phyloP scores from a whole-genome alignment of 352 stramenopile species.

The Phytophthora pini region DNA sequence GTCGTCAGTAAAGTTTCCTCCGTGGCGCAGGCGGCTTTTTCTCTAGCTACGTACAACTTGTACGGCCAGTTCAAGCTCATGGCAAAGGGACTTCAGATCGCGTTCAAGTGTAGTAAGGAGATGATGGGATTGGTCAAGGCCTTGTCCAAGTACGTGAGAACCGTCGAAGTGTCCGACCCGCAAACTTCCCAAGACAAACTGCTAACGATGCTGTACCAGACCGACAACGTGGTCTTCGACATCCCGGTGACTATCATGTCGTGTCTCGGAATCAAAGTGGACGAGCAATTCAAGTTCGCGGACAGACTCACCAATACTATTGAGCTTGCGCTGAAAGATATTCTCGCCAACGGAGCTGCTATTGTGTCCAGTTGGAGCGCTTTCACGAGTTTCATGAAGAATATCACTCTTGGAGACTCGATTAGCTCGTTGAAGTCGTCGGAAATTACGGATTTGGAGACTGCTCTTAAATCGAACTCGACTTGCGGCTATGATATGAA shows the following conservation, averaged over 20 bases:
- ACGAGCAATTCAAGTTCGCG: constrained; percentile 37
- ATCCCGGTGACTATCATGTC: constrained; percentile 50
- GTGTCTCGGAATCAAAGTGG: constrained; percentile 43
- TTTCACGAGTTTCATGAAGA: constrained; percentile 47
- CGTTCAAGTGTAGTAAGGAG: constrained; percentile 46
- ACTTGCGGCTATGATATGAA: constrained; percentile 46
- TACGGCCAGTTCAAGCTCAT: constrained; percentile 42
- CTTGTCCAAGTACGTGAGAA: constrained; percentile 43
- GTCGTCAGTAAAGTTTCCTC: constrained; percentile 40
- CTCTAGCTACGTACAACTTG: constrained; percentile 28
- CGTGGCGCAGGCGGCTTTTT: constrained; percentile 35
- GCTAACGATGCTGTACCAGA: constrained; percentile 48
- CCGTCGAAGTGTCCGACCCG: constrained; percentile 38
- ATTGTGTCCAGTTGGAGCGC: constrained; percentile 42
- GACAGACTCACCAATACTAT: constrained; percentile 45
- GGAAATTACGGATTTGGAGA: constrained; percentile 40
- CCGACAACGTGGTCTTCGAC: constrained; percentile 53
- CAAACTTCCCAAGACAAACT: constrained; percentile 45
- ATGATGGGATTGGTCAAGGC: constrained; percentile 46
- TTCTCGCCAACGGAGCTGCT: constrained; percentile 40
- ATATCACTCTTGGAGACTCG: constrained; percentile 29
- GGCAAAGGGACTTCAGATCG: constrained; percentile 36
- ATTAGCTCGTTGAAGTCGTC: constrained; percentile 28
- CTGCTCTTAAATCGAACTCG: constrained; percentile 34
- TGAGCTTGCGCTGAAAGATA: constrained; percentile 43